phyloP scores from a whole-genome alignment of 768 basidiomycete species.

The Pleurotus djamor region DNA sequence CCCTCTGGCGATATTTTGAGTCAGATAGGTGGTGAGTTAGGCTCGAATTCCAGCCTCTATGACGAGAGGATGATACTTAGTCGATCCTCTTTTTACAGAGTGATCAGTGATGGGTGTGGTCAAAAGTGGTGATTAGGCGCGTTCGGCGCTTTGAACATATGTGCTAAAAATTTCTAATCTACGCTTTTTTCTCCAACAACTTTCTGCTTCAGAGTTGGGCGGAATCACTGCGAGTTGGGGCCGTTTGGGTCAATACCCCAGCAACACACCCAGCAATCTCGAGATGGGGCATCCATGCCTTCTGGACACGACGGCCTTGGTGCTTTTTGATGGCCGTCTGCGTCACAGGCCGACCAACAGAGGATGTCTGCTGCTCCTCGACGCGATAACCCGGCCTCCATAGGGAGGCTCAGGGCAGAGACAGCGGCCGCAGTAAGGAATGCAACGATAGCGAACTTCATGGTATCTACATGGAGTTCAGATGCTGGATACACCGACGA shows the following conservation, averaged over 20 bases:
- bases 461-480: neutral
- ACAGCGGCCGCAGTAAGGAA: neutral
- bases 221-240: neutral
- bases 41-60: too few relatives aligned
- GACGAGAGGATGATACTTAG: too few relatives aligned
- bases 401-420: neutral
- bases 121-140: too few relatives aligned
- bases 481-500: too few relatives aligned
- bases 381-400: neutral
- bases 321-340: neutral
- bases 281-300: neutral
- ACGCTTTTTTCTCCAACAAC: too few relatives aligned
- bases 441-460: neutral
- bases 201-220: too few relatives aligned
- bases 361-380: neutral
- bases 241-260: neutral
- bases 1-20: too few relatives aligned
- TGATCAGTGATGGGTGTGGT: too few relatives aligned
- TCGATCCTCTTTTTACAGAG: too few relatives aligned
- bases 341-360: neutral
- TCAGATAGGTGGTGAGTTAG: too few relatives aligned
- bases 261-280: neutral
- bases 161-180: too few relatives aligned
- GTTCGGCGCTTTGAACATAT: too few relatives aligned
- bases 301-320: neutral